Evolutionary conservation across 2,329 filamentous ascomycete species (phyloP), one percentile per base, ranked within the genome.

Genomic region (Paecilomyces fulvus): DNA sequence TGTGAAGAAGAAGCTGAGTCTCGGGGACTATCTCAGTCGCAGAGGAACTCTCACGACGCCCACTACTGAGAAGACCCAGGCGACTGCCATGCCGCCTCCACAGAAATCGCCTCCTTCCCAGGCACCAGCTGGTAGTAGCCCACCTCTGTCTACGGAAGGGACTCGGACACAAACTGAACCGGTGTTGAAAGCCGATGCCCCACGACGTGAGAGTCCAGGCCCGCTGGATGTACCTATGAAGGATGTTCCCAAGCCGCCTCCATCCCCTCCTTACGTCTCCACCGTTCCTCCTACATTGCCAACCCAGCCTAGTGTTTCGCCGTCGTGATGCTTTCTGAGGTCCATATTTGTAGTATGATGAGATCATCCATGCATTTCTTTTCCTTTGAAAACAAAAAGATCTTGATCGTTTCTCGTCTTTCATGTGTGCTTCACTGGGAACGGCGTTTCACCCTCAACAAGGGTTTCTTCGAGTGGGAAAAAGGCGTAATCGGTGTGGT

Each of bases 1-100:
- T 2, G 71, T 73, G 17, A 78, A 79, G 65, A 80, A 79, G 64
- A 79, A 79, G 59, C 68, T 79, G 51, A 79, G 75, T 60, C 63
- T 80, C 20, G 76, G 76, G 49, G 77, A 80, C 60, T 80, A 80
- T 59, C 69, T 78, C 55, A 76, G 69, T 52, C 72, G 73, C 54
- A 70, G 74, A 53, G 70, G 71, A 10, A 74, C 72, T 17, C 61
- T 74, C 49, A 66, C 67, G 23, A 65, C 74, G 0, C 74, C 74
- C 6, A 70, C 70, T 0, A 65, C 67, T 4, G 75, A 78, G 55
- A 78, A 75, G 58, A 55, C 65, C n/a, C 73, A 69, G 46, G 54
- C 61, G 20, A 64, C 59, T 3, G 58, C 60, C 12, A 64, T 64
- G 53, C 62, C 63, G 46, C 61, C 64, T 6, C 56, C 65, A 14